These are phyloP conservation scores for Lunasporangiospora selenospora DNA, from an alignment of 192 early-diverging fungal species.

Conservation along the genomic window DNA sequence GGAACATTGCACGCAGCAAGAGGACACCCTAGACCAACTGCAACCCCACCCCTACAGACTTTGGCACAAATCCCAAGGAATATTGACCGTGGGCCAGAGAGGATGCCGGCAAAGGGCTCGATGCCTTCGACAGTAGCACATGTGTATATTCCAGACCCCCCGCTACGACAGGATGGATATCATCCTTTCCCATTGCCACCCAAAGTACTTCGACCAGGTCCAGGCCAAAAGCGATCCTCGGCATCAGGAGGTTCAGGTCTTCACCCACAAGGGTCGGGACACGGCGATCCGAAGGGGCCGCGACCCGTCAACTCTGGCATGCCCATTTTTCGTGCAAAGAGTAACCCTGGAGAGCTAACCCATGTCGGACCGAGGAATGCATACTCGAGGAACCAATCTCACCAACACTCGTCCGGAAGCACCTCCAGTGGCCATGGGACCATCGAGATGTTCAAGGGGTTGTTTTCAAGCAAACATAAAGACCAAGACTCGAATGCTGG, in stretches of 20 bases:
- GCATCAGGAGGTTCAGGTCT: background rate
- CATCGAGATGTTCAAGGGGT: slow-evolving; percentile 34
- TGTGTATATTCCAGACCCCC: slow-evolving; percentile 10
- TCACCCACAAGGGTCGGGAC: background rate
- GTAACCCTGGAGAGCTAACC: slow-evolving; percentile 32
- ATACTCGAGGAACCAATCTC: slow-evolving; percentile 6
- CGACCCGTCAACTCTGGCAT: slow-evolving; percentile 10
- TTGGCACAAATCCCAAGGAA: no score
- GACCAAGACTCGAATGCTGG: slow-evolving; percentile 12
- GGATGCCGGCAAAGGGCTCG: no score
- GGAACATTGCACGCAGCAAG: no score
- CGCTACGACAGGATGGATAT: slow-evolving; percentile 1
- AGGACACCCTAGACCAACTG: no score
- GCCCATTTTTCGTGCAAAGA: slow-evolving; percentile 32
- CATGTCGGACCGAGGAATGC: slow-evolving; percentile 3
- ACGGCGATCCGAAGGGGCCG: background rate
- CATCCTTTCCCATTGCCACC: no score
- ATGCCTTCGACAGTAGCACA: background rate
- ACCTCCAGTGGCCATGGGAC: slow-evolving; percentile 11
- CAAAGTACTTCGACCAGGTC: background rate
- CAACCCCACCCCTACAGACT: no score
- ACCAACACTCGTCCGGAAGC: background rate
- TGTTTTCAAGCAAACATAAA: slow-evolving; percentile 25
- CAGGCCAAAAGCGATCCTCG: slow-evolving; percentile 12
- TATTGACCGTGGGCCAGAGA: no score